Base-by-base conservation (phyloP, 1,139 yeast species). In the Suzukiozyma palmioleophila region DNA sequence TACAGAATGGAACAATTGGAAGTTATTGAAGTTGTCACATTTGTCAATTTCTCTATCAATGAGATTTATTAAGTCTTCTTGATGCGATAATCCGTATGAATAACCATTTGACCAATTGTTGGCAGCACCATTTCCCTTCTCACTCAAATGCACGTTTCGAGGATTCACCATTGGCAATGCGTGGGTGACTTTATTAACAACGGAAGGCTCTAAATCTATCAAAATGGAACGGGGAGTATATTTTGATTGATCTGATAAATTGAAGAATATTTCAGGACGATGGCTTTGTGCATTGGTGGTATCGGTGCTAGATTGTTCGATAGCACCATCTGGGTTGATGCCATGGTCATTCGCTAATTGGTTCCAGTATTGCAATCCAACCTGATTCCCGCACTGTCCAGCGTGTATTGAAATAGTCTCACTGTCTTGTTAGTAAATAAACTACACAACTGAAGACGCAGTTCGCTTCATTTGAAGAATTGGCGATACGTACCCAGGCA, bases 321-420 rank as follows among this genome's bases (percentile, higher is more conserved):
- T 57, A 0, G 77, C 69, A 3, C 98, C 98, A 59, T 89, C 96
- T 0, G 76, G 64, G 8, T 69, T 69, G 30, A 92, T 83, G 0
- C 95, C 96, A 56, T 92, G 98, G 53, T 92, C 98, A 30, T 69
- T 62, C 36, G 96, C 87, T 42, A 92, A 64, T 60, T 89, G 97
- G 38, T 81, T 76, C 98, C 98, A 92, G 58, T 90, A 92, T 57
- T 86, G 86, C 40, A 86, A 78, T 15, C 97, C 97, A 1, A 92
- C 84, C 58, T 92, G 98, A 61, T 92, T 92, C 39, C 98, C 98
- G 64, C 98, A 94, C 64, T 92, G 98, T 25, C 96, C 89, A 40
- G 69, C 66, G 49, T 71, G 77, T 26, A 72, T 51, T 11, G 75
- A 68, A 11, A 72, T 57, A 3, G 72, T 67, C 50, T 63, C 70